Evolutionary conservation across 2,329 filamentous ascomycete genomes (phyloP).

Genomic region (Aspergillus caelatus): DNA sequence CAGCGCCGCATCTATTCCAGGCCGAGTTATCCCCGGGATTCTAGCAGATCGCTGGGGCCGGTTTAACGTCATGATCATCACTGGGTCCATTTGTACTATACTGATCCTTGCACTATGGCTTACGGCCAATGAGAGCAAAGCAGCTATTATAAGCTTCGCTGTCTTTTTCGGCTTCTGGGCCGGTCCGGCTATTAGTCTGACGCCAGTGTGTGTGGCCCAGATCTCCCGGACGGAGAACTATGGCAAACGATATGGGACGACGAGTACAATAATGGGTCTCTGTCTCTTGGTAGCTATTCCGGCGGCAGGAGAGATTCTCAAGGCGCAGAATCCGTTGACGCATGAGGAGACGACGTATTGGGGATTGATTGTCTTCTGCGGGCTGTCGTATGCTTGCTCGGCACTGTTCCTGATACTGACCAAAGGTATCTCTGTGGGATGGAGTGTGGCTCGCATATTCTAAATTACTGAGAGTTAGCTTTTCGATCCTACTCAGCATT

Average conservation of each 20-base stretch:
- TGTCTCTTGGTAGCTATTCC: constrained; percentile 26
- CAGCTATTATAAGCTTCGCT: constrained; percentile 27
- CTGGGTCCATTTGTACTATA: constrained; percentile 21
- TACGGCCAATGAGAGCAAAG: constrained; percentile 12
- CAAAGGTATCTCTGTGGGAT: constrained; percentile 6
- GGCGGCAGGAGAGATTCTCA: constrained; percentile 27
- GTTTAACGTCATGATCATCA: constrained; percentile 30
- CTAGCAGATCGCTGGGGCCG: constrained; percentile 29
- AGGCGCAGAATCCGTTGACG: constrained; percentile 13
- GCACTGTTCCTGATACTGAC: constrained; percentile 5
- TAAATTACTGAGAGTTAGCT: background rate
- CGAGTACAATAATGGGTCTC: constrained; percentile 19
- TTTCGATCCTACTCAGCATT: no score
- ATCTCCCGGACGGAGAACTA: constrained; percentile 31
- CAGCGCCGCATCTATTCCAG: constrained; percentile 20
- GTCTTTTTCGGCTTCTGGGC: constrained; percentile 27
- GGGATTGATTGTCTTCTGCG: constrained; percentile 21
- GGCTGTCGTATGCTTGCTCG: constrained; percentile 32
- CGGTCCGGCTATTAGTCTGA: constrained; percentile 29
- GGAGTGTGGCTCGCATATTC: constrained; percentile 1
- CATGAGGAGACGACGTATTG: constrained; percentile 14
- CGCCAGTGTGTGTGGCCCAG: constrained; percentile 34
- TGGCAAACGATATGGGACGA: constrained; percentile 28
- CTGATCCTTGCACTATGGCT: constrained; percentile 31
- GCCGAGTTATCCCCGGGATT: constrained; percentile 28